Conservation (phyloP, 2,329 filamentous ascomycete species). For the Lachnellula subtilissima region DNA sequence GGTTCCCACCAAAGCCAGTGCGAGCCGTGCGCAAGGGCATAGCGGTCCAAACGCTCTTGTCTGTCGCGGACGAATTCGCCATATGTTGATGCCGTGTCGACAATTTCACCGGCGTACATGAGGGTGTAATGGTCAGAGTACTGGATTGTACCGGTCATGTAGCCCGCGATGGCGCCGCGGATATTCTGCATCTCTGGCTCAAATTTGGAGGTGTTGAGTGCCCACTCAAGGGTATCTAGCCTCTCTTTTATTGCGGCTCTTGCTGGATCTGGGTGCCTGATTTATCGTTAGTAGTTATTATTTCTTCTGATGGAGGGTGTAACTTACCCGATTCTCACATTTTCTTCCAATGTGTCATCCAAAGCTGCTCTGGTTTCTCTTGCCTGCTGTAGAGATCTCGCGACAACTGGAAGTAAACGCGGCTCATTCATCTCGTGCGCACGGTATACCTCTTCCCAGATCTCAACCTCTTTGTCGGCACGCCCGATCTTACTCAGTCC, state of each 20-base stretch:
- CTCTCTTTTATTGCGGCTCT: slow-evolving; percentile 32
- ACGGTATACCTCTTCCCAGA: slow-evolving; percentile 13
- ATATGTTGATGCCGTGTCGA: slow-evolving; percentile 38
- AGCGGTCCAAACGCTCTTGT: slow-evolving; percentile 36
- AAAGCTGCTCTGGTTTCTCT: slow-evolving; percentile 17
- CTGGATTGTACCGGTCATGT: slow-evolving; percentile 37
- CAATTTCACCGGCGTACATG: slow-evolving; percentile 39
- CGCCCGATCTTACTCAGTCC: slow-evolving; percentile 16
- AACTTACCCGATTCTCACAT: slow-evolving; percentile 25
- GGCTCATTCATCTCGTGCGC: slow-evolving; percentile 10
- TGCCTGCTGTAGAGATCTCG: slow-evolving; percentile 7
- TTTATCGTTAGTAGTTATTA: slow-evolving; percentile 7
- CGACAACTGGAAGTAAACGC: slow-evolving; percentile 8
- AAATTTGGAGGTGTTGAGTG: slow-evolving; percentile 32
- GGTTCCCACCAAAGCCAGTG: slow-evolving; percentile 46
- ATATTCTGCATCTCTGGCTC: slow-evolving; percentile 39
- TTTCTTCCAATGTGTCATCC: slow-evolving; percentile 33
- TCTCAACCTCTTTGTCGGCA: slow-evolving; percentile 9
- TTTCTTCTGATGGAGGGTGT: neutral
- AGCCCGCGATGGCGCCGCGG: slow-evolving; percentile 38
- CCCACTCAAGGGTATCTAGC: slow-evolving; percentile 30
- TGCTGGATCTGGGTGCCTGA: slow-evolving; percentile 6
- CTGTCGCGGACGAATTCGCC: slow-evolving; percentile 37
- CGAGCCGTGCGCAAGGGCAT: slow-evolving; percentile 33
- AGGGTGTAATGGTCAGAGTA: slow-evolving; percentile 38